Base-by-base conservation (phyloP, 345 rosid species). In the Odontarrhena argentea region DNA sequence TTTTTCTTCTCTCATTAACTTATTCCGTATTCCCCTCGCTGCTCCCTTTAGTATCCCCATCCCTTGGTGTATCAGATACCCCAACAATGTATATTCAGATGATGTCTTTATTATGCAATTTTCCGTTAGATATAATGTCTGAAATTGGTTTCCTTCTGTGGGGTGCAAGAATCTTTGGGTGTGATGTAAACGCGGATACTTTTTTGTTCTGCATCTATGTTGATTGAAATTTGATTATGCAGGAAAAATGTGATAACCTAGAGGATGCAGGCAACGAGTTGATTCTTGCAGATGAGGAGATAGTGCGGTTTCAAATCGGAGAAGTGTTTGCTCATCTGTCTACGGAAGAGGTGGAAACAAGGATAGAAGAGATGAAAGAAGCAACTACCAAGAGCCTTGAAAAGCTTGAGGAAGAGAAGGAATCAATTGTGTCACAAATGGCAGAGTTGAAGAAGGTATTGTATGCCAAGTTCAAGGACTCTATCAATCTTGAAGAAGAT, bases 401-500 rank as follows among this genome's bases (percentile, higher is more conserved):
- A 62, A 82, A 77, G 53, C 82, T 94, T 0, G 88, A 87, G 77
- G 82, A 87, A 78, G 99, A 94, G 80, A 90, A 88, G 70, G 81
- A 55, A 14, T 76, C 88, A 0, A 50, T 88, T 15, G 67, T 82
- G 1, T 78, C 82, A 1, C 87, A 83, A 70, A 94, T 88, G 99
- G 81, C 89, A 0, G 87, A 81, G 71, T 40, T 94, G 66, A 94
- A 94, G 88, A 91, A 87, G 63, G 69, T 87, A n/a, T 65, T 94
- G 77, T 94, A 94, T 22, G 95, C 84, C 5, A 94, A 94, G 82
- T 91, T 94, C 73, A 80, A 84, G 63, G 91, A 88, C 60, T 88
- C 99, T 53, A 94, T 87, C 78, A 94, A 94, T 77, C 83, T 94
- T 10, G 99, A 91, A 84, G 99, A 94, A 78, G 96, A 91, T 60